Base-by-base conservation (phyloP, 2,329 filamentous ascomycete species). In the Aspergillus sp. region DNA sequence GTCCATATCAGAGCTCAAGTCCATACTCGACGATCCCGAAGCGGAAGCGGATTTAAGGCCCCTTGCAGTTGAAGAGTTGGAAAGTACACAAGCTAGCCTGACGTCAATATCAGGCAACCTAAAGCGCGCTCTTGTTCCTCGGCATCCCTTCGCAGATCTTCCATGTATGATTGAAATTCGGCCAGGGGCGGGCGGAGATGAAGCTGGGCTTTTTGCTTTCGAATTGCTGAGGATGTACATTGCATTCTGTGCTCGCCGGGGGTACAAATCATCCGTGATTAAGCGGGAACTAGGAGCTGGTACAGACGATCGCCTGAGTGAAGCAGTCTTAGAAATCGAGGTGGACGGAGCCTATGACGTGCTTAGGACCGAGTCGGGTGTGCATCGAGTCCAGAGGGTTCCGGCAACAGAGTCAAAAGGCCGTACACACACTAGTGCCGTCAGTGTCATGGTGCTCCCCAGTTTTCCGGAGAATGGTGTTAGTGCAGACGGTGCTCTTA, bases 321-420 rank as follows among this genome's bases (percentile, higher is more conserved):
- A 98, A 80, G 95, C 92, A 7, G 87, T 99, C 25, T 84, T 99
- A 28, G 93, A 97, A 75, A 83, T 99, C 41, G 86, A 89, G 61
- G 85, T 88, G 54, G 80, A 86, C 1, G 92, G 92, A 31, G 89
- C 93, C 23, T 99, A 97, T 77, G 91, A 90, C 63, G 73, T 87
- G 1, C 87, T 99, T 70, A 87, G 94, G 63, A 89, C 89, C 69
- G 95, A 99, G 78, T 92, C 94, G 3, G 95, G 95, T 34, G 95
- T 99, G 67, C 95, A 99, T 76, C 87, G 95, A 30, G 95, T 99
- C 0, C 95, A 99, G 81, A 88, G 95, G 28, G 89, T 99, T 3
- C 95, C 95, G 1, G 89, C 89, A 11, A 99, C 95, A 0, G 95
- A 99, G 76, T 91, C 84, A 67, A 94, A 92, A 74, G 95, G 95